phyloP scores from a whole-genome alignment of 805 yeast genomes.

The Candida verbasci region DNA sequence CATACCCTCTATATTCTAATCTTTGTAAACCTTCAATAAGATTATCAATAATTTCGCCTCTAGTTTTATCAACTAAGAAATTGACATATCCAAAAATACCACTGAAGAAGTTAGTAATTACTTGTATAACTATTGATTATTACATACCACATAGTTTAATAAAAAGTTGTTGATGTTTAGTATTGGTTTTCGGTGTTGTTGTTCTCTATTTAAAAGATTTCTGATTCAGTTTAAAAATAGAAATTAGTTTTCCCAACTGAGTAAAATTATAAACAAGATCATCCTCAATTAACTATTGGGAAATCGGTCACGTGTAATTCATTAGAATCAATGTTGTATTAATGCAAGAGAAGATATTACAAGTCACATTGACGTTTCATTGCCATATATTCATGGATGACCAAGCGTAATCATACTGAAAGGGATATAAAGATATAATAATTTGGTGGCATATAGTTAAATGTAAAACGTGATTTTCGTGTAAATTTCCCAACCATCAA shows the following conservation, averaged over 20 bases:
- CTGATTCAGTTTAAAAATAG: neutral
- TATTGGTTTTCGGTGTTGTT: too few species aligned
- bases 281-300: too few species aligned
- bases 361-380: too few species aligned
- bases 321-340: neutral
- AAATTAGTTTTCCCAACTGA: constrained; percentile 8
- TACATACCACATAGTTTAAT: constrained; percentile 9
- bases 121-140: neutral
- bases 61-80: constrained; percentile 83
- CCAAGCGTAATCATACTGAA: too few species aligned
- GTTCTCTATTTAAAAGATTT: too few species aligned
- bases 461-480: neutral
- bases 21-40: constrained; percentile 80
- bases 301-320: neutral
- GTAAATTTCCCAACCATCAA: neutral
- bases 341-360: too few species aligned
- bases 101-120: constrained; percentile 42
- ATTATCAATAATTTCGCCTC: constrained; percentile 90
- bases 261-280: constrained; percentile 4
- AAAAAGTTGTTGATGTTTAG: too few species aligned
- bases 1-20: constrained; percentile 97
- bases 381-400: too few species aligned
- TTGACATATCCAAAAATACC: constrained; percentile 98
- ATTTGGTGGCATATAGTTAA: neutral
- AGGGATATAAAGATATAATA: neutral